Evolutionary conservation across 805 yeast genomes (phyloP).

Genomic region (Wickerhamomyces bisporus): DNA sequence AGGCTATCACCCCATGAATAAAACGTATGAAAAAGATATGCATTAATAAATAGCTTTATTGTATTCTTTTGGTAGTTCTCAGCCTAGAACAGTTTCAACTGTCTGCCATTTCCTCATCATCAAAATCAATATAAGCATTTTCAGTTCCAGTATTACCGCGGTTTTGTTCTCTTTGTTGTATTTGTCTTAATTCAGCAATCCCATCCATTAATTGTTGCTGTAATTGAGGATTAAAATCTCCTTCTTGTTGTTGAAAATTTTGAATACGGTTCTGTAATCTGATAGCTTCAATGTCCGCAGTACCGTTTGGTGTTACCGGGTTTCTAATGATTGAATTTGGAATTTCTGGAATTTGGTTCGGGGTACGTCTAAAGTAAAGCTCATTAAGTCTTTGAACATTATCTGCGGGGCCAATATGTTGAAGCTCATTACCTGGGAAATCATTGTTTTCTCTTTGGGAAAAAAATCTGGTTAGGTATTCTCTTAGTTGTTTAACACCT

Average conservation of each 20-base stretch:
- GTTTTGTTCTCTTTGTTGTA: neutral
- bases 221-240: no score
- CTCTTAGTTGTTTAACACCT: conserved; percentile 75
- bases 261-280: no score
- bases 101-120: conserved; percentile 1
- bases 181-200: no score
- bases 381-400: neutral
- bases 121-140: conserved; percentile 1
- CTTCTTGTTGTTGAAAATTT: no score
- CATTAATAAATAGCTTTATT: neutral
- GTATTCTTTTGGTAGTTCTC: neutral
- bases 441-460: neutral
- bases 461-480: conserved; percentile 46
- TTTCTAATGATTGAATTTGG: no score
- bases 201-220: no score
- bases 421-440: neutral
- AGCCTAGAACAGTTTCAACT: conserved; percentile 1
- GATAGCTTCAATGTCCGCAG: neutral
- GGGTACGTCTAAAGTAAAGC: neutral
- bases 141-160: neutral
- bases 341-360: neutral
- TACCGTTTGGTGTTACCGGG: neutral
- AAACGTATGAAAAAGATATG: neutral
- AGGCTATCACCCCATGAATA: conserved; percentile 20
- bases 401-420: neutral